Evolutionary conservation across 495 filamentous ascomycete species (phyloP).

Genomic region (Pyrenopolyporus hunteri): DNA sequence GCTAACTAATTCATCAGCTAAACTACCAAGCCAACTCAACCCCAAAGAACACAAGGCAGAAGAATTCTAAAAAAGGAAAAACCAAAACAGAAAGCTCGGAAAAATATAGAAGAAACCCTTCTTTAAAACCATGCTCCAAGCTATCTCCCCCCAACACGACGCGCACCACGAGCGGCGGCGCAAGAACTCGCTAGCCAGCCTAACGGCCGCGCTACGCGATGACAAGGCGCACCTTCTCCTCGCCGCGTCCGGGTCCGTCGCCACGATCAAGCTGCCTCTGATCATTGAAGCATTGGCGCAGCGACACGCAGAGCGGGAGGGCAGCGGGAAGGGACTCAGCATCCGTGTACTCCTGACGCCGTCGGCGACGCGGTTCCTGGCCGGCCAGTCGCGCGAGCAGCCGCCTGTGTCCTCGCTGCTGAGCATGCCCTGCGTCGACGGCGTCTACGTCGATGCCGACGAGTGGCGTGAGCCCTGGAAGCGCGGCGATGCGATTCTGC

Average conservation of each 20-base stretch:
- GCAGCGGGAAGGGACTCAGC: constrained; percentile 57
- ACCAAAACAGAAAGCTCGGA: not conserved
- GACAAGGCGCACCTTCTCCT: constrained; percentile 79
- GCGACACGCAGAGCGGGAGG: not conserved
- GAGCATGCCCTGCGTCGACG: constrained; percentile 65
- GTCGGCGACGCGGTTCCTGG: constrained; percentile 73
- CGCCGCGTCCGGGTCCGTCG: constrained; percentile 71
- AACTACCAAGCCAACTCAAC: not conserved
- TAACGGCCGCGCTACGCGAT: constrained; percentile 56
- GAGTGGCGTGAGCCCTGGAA: constrained; percentile 81
- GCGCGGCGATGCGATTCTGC: constrained; percentile 70
- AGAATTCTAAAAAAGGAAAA: not conserved
- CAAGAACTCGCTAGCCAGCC: constrained; percentile 41
- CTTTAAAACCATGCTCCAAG: constrained; percentile 43
- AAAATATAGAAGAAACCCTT: not conserved
- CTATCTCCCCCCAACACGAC: constrained; percentile 45
- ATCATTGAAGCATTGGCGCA: constrained; percentile 66
- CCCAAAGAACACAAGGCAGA: not conserved
- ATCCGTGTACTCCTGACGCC: constrained; percentile 80
- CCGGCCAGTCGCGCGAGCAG: constrained; percentile 71
- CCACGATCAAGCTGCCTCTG: constrained; percentile 85
- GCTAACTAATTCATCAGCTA: not conserved
- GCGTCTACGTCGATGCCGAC: constrained; percentile 75
- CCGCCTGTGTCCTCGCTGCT: constrained; percentile 61
- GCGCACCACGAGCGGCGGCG: constrained; percentile 37